Evolutionary conservation across 2,329 filamentous ascomycete species (phyloP).

Genomic region (Talaromyces islandicus): DNA sequence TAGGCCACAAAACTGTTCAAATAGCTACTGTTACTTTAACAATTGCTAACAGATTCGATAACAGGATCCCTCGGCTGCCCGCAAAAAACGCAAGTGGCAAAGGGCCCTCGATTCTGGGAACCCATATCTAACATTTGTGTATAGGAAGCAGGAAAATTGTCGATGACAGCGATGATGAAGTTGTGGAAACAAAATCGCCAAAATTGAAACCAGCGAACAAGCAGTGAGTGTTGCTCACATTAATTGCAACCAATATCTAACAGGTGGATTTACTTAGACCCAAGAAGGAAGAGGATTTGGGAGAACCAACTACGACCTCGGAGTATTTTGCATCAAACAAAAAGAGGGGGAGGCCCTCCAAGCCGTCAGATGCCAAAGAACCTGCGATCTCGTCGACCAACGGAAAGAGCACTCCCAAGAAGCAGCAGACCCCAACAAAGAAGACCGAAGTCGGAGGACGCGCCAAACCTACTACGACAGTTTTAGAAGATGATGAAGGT

Average conservation of each 20-base stretch:
- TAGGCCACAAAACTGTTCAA: not conserved
- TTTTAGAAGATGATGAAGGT: conserved; percentile 61
- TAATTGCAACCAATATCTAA: conserved; percentile 4
- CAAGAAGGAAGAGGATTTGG: conserved; percentile 44
- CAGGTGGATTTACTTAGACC: conserved; percentile 30
- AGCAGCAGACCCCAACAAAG: conserved; percentile 40
- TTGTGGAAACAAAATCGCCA: conserved; percentile 34
- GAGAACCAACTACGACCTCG: conserved; percentile 55
- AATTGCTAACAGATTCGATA: not conserved
- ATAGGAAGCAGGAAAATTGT: conserved; percentile 60
- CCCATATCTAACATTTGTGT: not conserved
- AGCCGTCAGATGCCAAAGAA: conserved; percentile 16
- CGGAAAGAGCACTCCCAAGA: conserved; percentile 21
- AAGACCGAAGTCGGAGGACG: conserved; percentile 12
- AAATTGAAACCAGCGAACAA: conserved; percentile 38
- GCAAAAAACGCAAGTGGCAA: conserved; percentile 9
- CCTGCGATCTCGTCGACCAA: conserved; percentile 13
- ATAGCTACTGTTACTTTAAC: not conserved
- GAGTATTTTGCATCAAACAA: conserved; percentile 58
- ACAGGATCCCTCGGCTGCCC: conserved; percentile 9
- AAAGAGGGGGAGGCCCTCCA: conserved; percentile 45
- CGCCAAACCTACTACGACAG: conserved; percentile 23
- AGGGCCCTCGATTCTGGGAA: not conserved
- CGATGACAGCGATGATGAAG: conserved; percentile 76
- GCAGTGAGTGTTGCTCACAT: conserved; percentile 38